Evolutionary conservation across 805 yeast genomes (phyloP).

Genomic region (Metschnikowia colocasiae): DNA sequence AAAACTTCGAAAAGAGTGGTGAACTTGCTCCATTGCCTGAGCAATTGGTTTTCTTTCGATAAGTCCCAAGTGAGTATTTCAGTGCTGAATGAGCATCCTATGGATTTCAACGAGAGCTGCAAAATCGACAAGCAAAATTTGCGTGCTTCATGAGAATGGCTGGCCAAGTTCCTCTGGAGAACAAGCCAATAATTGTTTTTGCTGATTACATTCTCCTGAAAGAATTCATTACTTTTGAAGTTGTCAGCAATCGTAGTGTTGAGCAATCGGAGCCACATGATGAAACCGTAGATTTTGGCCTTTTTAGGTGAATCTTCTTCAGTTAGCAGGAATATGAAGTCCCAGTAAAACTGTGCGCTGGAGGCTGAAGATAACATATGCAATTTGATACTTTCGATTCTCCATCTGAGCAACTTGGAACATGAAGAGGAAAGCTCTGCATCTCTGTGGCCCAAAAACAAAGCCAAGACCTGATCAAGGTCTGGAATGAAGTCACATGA

Average conservation of each 20-base stretch:
- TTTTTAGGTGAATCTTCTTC: slow-evolving; percentile 19
- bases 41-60: slow-evolving; percentile 19
- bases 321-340: slow-evolving; percentile 36
- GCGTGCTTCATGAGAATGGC: slow-evolving; percentile 59
- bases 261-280: slow-evolving; percentile 56
- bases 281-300: slow-evolving; percentile 41
- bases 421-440: slow-evolving; percentile 34
- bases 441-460: slow-evolving; percentile 37
- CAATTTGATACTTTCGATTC: slow-evolving; percentile 32
- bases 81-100: slow-evolving; percentile 33
- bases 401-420: slow-evolving; percentile 53
- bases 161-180: slow-evolving; percentile 54
- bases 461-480: slow-evolving; percentile 24
- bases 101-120: slow-evolving; percentile 52
- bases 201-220: slow-evolving; percentile 25
- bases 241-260: slow-evolving; percentile 17
- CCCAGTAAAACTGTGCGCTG: slow-evolving; percentile 41
- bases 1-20: slow-evolving; percentile 74
- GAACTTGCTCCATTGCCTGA: slow-evolving; percentile 66
- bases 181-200: slow-evolving; percentile 44
- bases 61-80: slow-evolving; percentile 44
- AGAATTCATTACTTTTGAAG: slow-evolving; percentile 15
- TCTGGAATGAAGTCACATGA: neutral
- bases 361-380: slow-evolving; percentile 4
- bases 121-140: slow-evolving; percentile 66